Evolutionary conservation across 371 early-diverging fungal species (phyloP), one percentile per base, ranked within the genome.

Genomic region (Rhizopus stolonifer): DNA sequence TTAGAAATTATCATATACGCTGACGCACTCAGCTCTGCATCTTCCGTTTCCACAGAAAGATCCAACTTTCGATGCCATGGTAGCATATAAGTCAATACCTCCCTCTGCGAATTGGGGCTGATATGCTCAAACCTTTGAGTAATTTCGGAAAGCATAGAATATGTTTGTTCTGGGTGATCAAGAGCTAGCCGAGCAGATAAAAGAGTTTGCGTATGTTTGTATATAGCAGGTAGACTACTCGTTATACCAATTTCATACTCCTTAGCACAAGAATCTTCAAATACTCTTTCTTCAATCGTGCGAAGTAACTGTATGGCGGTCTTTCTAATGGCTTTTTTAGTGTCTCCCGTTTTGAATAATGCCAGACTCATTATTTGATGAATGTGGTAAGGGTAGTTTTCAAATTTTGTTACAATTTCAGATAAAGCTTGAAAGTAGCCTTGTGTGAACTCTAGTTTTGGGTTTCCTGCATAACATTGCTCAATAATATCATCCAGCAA

Each of bases 11-110:
- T 80, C 47, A 87, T 74, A 67, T 75, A 77, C 13, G 85, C 83
- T n/a, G 76, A 75, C 0, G 74, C 65, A 36, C 81, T 80, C 22
- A 77, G 65, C 38, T 75, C 83, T 0, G 71, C 69, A 15, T 79
- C 76, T 9, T 70, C 46, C 0, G 72, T 64, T 1, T 77, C 85
- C 13, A 82, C 69, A 0, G 61, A 57, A 29, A 92, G 67, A 46
- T 87, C 84, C 0, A 94, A 72, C 50, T 91, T 92, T 21, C 85
- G 77, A 29, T 93, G 70, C 97, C 97, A 96, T 0, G 97, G 95
- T 2, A 85, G 60, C 66, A 93, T 72, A n/a, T 89, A 83, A 11
- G 67, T 65, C 36, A 94, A 68, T 21, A 94, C 83, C 52, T 87
- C 86, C 8, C 87, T 82, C 33, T 80, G 81, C 18, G 77, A 80